A percentile compares a stretch with the other conserved stretches of the same genome.
These are phyloP conservation scores for Sanguinoderma infundibulare DNA, from an alignment of 1,284 basidiomycete genomes.

Conservation along the genomic window DNA sequence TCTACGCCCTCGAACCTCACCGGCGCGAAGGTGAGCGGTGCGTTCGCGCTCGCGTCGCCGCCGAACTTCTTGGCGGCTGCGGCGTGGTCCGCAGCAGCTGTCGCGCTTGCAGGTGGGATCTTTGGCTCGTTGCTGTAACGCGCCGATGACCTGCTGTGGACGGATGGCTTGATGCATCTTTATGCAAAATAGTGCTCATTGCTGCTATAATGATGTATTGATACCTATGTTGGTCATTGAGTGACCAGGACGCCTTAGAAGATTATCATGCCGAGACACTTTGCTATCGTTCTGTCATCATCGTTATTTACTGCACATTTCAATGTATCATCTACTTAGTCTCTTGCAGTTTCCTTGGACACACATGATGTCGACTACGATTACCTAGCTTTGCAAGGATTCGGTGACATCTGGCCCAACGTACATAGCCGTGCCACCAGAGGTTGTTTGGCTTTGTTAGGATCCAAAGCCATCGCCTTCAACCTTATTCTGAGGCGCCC, in stretches of 20 bases:
- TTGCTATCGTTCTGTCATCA: background rate
- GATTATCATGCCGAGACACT: conserved; percentile 4
- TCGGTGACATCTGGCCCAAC: background rate
- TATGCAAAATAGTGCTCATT: too few relatives aligned
- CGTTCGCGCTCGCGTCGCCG: conserved; percentile 1
- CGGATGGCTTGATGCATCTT: too few relatives aligned
- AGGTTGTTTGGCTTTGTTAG: background rate
- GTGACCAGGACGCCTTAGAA: background rate
- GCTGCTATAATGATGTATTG: background rate
- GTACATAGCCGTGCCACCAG: background rate
- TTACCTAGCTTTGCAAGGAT: background rate
- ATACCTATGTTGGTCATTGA: background rate
- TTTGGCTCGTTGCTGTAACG: conserved; percentile 13
- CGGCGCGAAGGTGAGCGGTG: conserved; percentile 25
- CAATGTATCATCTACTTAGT: background rate
- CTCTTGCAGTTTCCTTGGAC: background rate
- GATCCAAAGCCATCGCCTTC: background rate
- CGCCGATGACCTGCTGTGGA: background rate
- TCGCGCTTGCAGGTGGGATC: conserved; percentile 5
- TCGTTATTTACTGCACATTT: background rate
- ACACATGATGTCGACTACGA: background rate
- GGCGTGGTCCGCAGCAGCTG: conserved; percentile 9
- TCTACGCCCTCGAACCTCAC: conserved; percentile 35
- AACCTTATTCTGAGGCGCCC: background rate
- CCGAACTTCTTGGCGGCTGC: conserved; percentile 1